These are phyloP conservation scores for Daldinia caldariorum DNA, from an alignment of 495 filamentous ascomycete genomes.

Conservation along the genomic window DNA sequence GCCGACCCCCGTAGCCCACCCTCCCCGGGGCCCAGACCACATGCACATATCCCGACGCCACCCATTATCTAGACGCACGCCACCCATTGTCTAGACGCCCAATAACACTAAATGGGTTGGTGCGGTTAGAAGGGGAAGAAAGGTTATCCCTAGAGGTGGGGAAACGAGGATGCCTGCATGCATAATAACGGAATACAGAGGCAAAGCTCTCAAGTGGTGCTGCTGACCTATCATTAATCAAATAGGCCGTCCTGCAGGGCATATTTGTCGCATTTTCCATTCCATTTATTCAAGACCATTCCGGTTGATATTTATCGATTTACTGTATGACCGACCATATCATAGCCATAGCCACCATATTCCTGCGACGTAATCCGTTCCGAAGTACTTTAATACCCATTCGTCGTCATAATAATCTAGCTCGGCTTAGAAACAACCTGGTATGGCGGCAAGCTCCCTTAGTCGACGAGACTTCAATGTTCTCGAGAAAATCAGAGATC, in stretches of 20 bases:
- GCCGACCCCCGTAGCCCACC: slow-evolving; percentile 15
- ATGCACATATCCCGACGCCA: slow-evolving; percentile 26
- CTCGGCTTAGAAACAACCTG: slow-evolving; percentile 17
- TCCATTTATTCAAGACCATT: slow-evolving; percentile 8
- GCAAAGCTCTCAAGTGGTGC: background rate
- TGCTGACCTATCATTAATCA: slow-evolving; percentile 12
- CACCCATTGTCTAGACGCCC: slow-evolving; percentile 25
- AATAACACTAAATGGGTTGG: slow-evolving; percentile 31
- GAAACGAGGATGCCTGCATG: slow-evolving; percentile 8
- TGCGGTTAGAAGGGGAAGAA: slow-evolving; percentile 35
- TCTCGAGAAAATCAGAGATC: slow-evolving; percentile 81
- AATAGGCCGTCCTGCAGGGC: background rate
- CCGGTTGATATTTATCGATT: slow-evolving; percentile 8
- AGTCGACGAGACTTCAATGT: slow-evolving; percentile 75
- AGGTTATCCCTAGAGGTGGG: slow-evolving; percentile 22
- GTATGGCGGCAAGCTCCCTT: slow-evolving; percentile 64
- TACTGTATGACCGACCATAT: background rate
- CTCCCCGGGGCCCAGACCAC: background rate
- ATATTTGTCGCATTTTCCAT: background rate
- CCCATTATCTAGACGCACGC: slow-evolving; percentile 22
- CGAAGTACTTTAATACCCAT: background rate
- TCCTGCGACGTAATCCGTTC: background rate
- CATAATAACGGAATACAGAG: background rate
- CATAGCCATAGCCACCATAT: background rate
- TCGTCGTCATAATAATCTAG: slow-evolving; percentile 6